Evolutionary conservation across 495 filamentous ascomycete genomes (phyloP), one percentile per base, ranked within the genome.

Genomic region (Pseudoneurospora amorphoporcata): DNA sequence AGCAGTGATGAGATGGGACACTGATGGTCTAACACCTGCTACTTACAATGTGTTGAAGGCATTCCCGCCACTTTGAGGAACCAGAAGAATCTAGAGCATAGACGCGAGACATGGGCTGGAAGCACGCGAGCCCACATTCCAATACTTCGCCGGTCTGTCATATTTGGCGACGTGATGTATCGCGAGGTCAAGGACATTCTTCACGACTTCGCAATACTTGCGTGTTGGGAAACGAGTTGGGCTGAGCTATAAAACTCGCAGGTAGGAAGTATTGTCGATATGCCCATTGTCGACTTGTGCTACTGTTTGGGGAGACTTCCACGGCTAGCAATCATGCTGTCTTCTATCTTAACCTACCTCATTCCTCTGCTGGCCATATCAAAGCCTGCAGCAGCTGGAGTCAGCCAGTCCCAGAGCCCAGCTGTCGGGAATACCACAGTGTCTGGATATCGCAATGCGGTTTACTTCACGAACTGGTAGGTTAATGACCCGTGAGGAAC

Each of bases 401-500:
- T 8, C 38, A 65, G 14, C 8, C 32, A 58, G 4, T 23, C 9
- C 32, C 41, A 29, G 43, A 65, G 12, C 32, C 3, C 35, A 32
- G 17, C 42, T 14, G 70, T 29, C 16, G 39, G 42, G 29, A 71
- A 71, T 6, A 65, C 14, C 7, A 35, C 53, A 65, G 53, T 65
- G 14, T 58, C 72, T 9, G 72, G 69, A 1, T 80, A 73, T 23
- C 72, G 73, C 35, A 86, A 84, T 73, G 79, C 82, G 0, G 77
- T 84, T 12, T 86, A 86, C 75, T 84, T 84, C 43, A 84, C 83
- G 9, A 84, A 83, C 70, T 86, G 84, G 83, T 85, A 45, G 19
- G 81, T 68, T 37, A 7, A 32, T 23, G 45, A 35, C 35, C 43
- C 10, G 35, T 29, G 3, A 14, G 43, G 23, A 10, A 9, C 12